Base-by-base conservation (phyloP, 2,329 filamentous ascomycete species). In the Chaetomium sp. region DNA sequence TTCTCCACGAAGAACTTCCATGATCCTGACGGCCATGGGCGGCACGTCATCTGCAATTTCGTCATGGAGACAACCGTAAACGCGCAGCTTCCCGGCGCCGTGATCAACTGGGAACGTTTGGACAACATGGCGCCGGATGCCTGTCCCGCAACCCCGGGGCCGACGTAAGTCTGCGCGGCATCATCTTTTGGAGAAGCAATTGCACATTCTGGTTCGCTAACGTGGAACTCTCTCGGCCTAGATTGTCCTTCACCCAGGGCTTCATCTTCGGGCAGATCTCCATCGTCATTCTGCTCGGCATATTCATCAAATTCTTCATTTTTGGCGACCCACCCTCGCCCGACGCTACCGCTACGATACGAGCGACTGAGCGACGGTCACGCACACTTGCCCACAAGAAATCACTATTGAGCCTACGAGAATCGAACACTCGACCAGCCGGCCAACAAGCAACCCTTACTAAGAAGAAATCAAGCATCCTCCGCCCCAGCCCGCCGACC, bases 221-320 rank as follows among this genome's bases (percentile, higher is more conserved):
- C 48, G 12, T 10, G 1, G 19, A 14, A n/a, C 9, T 43, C 11
- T 14, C n/a, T 10, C 34, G 14, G 6, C 49, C 2, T 67, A 92
- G 89, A 42, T 78, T 94, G 63, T 94, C 90, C 38, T 97, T 97
- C 71, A 95, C 90, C 0, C 90, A 96, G 70, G 94, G 94, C 34
- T 87, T 99, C 64, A 84, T 99, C 49, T 79, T 97, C 36, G 94
- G 94, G 49, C 94, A 99, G 71, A 79, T 99, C 51, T 95, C 91
- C 1, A 88, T 99, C 46, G 89, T 96, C 11, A 76, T 97, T 32
- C 79, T 99, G 41, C 84, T 99, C 59, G 91, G 91, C 61, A 89
- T 88, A 63, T 97, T 99, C 74, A 97, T 99, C 72, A 96, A 96
- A 70, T 99, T 96, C 82, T 99, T 99, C 81, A 97, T 99, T 68